phyloP scores from a whole-genome alignment of 805 yeast genomes.

The Sugiyamaella boreocaroliniensis region DNA sequence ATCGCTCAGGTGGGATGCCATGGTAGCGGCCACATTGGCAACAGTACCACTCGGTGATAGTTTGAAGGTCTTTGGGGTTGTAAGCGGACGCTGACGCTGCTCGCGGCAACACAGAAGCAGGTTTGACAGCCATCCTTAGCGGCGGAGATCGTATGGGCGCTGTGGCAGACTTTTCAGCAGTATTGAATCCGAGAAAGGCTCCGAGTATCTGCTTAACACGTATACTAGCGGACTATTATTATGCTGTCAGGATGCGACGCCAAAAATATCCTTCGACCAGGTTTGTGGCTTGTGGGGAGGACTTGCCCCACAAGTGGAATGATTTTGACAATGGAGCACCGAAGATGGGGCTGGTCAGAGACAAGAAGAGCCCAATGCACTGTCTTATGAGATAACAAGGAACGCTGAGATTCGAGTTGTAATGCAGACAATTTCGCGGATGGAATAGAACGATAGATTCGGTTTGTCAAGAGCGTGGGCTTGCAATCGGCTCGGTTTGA shows the following conservation, averaged over 20 bases:
- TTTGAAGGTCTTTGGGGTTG: slow-evolving; percentile 21
- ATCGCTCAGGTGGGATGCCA: slow-evolving; percentile 24
- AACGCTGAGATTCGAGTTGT: too few relatives aligned
- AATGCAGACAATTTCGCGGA: not conserved
- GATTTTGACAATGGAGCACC: not conserved
- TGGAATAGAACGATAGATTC: not conserved
- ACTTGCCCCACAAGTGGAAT: not conserved
- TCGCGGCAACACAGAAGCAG: not conserved
- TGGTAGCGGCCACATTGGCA: slow-evolving; percentile 30
- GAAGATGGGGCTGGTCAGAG: too few relatives aligned
- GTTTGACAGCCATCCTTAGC: not conserved
- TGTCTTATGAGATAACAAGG: too few relatives aligned
- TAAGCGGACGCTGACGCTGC: slow-evolving; percentile 1
- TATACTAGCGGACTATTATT: too few relatives aligned
- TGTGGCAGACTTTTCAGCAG: too few relatives aligned
- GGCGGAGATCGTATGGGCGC: too few relatives aligned
- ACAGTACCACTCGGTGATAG: slow-evolving; percentile 32
- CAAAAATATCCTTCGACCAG: not conserved
- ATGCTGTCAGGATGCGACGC: not conserved
- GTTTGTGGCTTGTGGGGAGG: not conserved
- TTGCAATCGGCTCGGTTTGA: not conserved
- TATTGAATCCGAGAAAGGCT: too few relatives aligned
- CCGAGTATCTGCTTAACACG: too few relatives aligned
- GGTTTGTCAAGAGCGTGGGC: not conserved
- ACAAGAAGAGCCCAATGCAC: too few relatives aligned